Evolutionary conservation across 495 filamentous ascomycete genomes (phyloP), one percentile per base, ranked within the genome.

Genomic region (Diplogelasinospora grovesii): DNA sequence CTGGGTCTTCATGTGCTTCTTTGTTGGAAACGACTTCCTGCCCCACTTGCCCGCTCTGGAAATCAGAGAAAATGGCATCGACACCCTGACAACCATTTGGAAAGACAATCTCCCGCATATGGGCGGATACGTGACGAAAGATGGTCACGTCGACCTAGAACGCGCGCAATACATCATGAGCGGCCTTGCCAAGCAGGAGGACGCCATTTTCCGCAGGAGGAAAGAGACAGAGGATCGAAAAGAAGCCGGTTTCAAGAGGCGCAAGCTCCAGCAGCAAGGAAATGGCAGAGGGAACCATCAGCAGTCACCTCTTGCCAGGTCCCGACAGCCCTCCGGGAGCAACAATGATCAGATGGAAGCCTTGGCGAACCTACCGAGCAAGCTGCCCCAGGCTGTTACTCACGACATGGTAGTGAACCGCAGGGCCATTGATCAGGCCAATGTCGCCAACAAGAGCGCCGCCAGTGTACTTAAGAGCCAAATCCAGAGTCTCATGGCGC

Each of bases 1-100:
- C 62, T 97, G 93, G 92, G 87, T 99, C 11, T 99, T 99, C 63
- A 95, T 99, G 90, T 99, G 92, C 69, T 99, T 94, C 66, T 99
- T 99, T 59, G 92, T 99, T 43, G 92, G 92, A 50, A 99, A 99
- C 60, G 93, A 99, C 70, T 99, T 99, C 67, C 69, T 99, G 50
- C 92, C 92, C 31, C 92, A 99, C 70, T 66, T 99, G 41, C 92
- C 92, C 16, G 93, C 89, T 57, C 73, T 99, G 42, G 92, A 97
- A 61, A 97, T 99, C 59, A 78, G 90, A 48, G 92, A 99, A 53
- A 83, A 95, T 59, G 93, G 90, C 20, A 97, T 99, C 59, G 89
- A 99, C 55, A 94, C 88, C 1, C 71, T 99, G 31, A 93, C 89
- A 38, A 81, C 86, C 5, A 94, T 97, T 43, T 99, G 93, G 92